Evolutionary conservation across 2,329 filamentous ascomycete species (phyloP).

Genomic region (Ascocoryne sarcoides): DNA sequence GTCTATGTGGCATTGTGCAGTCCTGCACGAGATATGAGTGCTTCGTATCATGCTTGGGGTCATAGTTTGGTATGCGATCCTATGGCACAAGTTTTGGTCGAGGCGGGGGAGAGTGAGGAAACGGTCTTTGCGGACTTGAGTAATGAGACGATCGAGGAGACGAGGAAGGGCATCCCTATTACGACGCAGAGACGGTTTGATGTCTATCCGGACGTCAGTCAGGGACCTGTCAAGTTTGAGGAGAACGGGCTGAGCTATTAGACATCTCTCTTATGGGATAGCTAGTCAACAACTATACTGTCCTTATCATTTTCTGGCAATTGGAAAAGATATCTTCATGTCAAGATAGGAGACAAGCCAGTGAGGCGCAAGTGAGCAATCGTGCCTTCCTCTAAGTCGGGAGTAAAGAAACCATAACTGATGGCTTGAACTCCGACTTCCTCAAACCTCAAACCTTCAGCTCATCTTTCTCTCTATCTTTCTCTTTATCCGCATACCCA

Average conservation of each 20-base stretch:
- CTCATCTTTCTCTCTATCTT: too few species aligned
- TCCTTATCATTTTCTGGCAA: too few species aligned
- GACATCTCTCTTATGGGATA: too few species aligned
- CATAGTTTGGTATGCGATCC: constrained; percentile 86
- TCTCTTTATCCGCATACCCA: too few species aligned
- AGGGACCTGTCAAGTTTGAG: constrained; percentile 35
- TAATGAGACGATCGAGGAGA: constrained; percentile 60
- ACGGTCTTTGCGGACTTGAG: constrained; percentile 67
- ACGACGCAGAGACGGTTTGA: constrained; percentile 83
- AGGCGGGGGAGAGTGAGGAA: constrained; percentile 70
- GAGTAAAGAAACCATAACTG: too few species aligned
- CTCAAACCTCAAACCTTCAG: too few species aligned
- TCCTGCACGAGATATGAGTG: constrained; percentile 70
- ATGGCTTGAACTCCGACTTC: too few species aligned
- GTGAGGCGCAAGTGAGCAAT: too few species aligned
- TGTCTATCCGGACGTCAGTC: constrained; percentile 84
- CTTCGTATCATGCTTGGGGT: constrained; percentile 82
- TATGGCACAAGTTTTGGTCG: constrained; percentile 69
- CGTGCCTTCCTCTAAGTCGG: too few species aligned
- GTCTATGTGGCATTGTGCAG: constrained; percentile 89
- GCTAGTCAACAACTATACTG: too few species aligned
- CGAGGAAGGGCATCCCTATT: constrained; percentile 76
- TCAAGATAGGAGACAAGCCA: too few species aligned
- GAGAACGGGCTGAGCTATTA: constrained; percentile 3
- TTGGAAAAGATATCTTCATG: too few species aligned